Evolutionary conservation across 192 early-diverging fungal species (phyloP).

Genomic region (Coemansia sp.): DNA sequence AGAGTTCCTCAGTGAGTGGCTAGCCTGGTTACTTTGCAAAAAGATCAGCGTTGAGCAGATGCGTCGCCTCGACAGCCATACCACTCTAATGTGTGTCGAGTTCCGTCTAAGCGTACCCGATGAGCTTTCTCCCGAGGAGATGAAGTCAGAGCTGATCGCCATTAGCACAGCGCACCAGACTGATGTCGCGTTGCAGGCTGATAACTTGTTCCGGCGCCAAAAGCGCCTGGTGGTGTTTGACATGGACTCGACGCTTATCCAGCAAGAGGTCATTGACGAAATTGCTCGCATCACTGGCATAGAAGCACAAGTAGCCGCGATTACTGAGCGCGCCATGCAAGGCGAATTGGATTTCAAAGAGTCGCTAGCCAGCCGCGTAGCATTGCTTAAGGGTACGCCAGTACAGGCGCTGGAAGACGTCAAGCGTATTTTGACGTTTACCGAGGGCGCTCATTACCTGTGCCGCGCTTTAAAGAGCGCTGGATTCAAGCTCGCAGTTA

Average conservation of each 20-base stretch:
- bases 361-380: slow-evolving; percentile 85
- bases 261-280: slow-evolving; percentile 99
- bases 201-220: slow-evolving; percentile 85
- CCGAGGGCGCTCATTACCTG: slow-evolving; percentile 87
- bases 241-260: slow-evolving; percentile 99
- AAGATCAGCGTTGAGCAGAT: slow-evolving; percentile 89
- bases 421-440: slow-evolving; percentile 77
- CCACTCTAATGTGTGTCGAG: slow-evolving; percentile 78
- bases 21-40: slow-evolving; percentile 70
- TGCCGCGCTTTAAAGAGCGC: slow-evolving; percentile 89
- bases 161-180: slow-evolving; percentile 72
- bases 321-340: slow-evolving; percentile 96
- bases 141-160: slow-evolving; percentile 74
- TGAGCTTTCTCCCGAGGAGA: slow-evolving; percentile 64
- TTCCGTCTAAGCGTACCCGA: slow-evolving; percentile 82
- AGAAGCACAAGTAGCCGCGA: slow-evolving; percentile 86
- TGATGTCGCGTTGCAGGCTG: slow-evolving; percentile 86
- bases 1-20: slow-evolving; percentile 82
- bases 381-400: slow-evolving; percentile 85
- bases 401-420: slow-evolving; percentile 81
- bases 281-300: slow-evolving; percentile 92
- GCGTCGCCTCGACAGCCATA: slow-evolving; percentile 71
- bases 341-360: slow-evolving; percentile 99
- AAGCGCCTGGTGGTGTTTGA: slow-evolving; percentile 98
- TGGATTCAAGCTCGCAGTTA: slow-evolving; percentile 95